Evolutionary conservation across 176 grass and related monocot species (phyloP), one percentile per base, ranked within the genome.

Genomic region (Oropetium thomaeum): DNA sequence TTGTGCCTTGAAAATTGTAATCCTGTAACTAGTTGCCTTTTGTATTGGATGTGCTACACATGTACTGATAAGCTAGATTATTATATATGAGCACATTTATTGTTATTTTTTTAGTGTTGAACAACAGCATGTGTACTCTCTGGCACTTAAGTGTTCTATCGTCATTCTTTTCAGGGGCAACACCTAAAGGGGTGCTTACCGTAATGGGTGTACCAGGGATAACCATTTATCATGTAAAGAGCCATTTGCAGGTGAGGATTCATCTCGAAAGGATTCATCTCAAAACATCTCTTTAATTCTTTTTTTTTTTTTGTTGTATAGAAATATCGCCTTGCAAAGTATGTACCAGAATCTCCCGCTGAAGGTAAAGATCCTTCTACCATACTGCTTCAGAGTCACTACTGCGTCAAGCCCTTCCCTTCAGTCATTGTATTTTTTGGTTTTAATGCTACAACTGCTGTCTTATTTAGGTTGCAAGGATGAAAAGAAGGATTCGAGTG

Each of bases 271-370:
- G 41, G 19, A 55, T 73, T 22, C 16, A 13, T 34, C 30, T n/a
- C n/a, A n/a, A n/a, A n/a, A 23, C 82, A 73, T n/a, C 69, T n/a
- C n/a, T n/a, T n/a, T 86, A 49, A 89, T 45, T 54, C 10, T 73
- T 37, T 48, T 0, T 69, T 59, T 81, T 78, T 30, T 87, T 79
- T 39, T 67, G 66, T n/a, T n/a, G n/a, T n/a, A n/a, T 61, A 98
- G 91, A 98, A 98, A 64, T 98, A 98, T 65, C 95, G 95, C 20
- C 88, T 98, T 85, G 95, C 95, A 73, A 98, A 98, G 72, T 98
- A 89, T 85, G 81, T 97, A 78, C 95, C 95, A 47, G 95, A 92
- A 58, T 97, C 89, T 58, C 91, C 95, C 31, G 84, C 79, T 76
- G 86, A 98, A 83, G 91, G 95, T 98, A 87, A 74, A 73, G 8